Evolutionary conservation across 2,329 filamentous ascomycete genomes (phyloP).

Genomic region (Alternaria sp.): DNA sequence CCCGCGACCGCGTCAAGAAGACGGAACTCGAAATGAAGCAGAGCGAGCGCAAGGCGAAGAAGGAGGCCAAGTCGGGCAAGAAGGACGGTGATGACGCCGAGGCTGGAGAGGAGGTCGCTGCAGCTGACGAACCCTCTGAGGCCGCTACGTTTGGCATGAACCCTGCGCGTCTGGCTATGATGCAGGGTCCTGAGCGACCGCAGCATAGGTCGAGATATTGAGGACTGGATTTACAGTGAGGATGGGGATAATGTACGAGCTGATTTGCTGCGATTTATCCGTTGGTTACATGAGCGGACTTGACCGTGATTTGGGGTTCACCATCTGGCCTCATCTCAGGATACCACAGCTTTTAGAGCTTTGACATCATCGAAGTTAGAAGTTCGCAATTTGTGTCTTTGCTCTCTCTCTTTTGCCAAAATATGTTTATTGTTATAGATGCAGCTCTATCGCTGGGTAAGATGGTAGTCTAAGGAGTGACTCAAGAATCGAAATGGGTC

Average conservation of each 20-base stretch:
- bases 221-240: neutral
- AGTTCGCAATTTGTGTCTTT: neutral
- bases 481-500: neutral
- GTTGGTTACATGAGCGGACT: neutral
- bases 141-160: conserved; percentile 43
- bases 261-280: neutral
- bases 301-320: neutral
- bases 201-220: conserved; percentile 29
- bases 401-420: neutral
- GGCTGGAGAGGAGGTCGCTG: conserved; percentile 18
- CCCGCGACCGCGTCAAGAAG: conserved; percentile 57
- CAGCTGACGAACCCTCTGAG: conserved; percentile 18
- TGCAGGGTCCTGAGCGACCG: conserved; percentile 29
- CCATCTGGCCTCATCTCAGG: neutral
- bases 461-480: neutral
- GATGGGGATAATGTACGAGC: neutral
- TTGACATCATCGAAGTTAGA: neutral
- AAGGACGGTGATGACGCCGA: conserved; percentile 18
- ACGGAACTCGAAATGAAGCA: conserved; percentile 51
- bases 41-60: conserved; percentile 49
- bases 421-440: neutral
- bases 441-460: neutral
- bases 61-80: conserved; percentile 35
- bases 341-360: conserved; percentile 6
- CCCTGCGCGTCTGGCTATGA: conserved; percentile 46